phyloP scores from a whole-genome alignment of 1,284 basidiomycete genomes.

The Hemileia vastatrix region DNA sequence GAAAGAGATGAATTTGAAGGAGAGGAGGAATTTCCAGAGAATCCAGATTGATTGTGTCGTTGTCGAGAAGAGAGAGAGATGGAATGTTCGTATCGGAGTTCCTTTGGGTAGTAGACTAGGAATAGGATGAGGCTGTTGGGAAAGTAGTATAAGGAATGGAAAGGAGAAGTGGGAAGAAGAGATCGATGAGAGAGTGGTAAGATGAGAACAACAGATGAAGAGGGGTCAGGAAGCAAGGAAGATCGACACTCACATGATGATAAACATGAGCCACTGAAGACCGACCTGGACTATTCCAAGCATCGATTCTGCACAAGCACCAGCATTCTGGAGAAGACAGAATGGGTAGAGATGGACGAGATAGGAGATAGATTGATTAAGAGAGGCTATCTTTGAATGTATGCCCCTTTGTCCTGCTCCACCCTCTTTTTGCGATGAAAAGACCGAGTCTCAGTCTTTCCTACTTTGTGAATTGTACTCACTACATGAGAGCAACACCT shows the following conservation, averaged over 20 bases:
- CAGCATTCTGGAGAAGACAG: constrained; percentile 51
- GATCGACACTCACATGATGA: constrained; percentile 57
- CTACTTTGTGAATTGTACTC: constrained; percentile 42
- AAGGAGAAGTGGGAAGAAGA: constrained; percentile 2
- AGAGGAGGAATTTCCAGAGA: too few relatives aligned
- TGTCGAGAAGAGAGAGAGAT: constrained; percentile 28
- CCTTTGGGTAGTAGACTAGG: constrained; percentile 78
- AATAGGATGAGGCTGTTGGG: constrained; percentile 66
- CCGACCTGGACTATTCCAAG: constrained; percentile 75
- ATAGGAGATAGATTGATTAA: neutral
- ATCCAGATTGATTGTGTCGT: too few relatives aligned
- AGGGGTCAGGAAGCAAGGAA: neutral
- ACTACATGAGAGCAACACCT: constrained; percentile 70
- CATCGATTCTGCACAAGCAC: constrained; percentile 68
- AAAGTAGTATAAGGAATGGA: neutral
- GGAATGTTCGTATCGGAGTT: constrained; percentile 58
- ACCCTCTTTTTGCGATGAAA: neutral
- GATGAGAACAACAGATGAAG: neutral
- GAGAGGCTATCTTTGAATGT: neutral
- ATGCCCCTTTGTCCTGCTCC: too few relatives aligned
- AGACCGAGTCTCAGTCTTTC: neutral
- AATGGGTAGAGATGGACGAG: neutral
- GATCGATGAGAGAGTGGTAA: constrained; percentile 14
- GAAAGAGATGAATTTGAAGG: too few relatives aligned
- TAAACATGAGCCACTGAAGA: constrained; percentile 78